Conservation (phyloP, 1,139 yeast genomes). For the Suhomyces coccinellae region DNA sequence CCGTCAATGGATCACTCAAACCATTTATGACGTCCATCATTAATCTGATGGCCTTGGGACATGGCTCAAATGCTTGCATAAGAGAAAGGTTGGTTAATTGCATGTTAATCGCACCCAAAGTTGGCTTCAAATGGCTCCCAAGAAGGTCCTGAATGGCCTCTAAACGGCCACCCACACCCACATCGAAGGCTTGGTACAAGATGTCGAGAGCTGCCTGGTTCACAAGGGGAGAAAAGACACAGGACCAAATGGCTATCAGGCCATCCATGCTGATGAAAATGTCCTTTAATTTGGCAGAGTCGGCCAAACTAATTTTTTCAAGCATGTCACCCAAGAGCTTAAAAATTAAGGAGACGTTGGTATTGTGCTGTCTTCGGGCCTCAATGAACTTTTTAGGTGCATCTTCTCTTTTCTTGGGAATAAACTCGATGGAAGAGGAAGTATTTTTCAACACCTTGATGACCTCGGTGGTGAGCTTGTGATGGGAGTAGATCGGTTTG, state of each 20-base stretch:
- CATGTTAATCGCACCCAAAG: slow-evolving; percentile 48
- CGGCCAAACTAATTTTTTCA: slow-evolving; percentile 41
- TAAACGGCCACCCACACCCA: slow-evolving; percentile 54
- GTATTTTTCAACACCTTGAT: slow-evolving; percentile 45
- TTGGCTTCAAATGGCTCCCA: slow-evolving; percentile 39
- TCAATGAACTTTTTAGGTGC: slow-evolving; percentile 23
- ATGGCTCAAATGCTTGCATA: slow-evolving; percentile 64
- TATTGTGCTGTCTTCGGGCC: slow-evolving; percentile 34
- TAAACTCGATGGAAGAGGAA: slow-evolving; percentile 40
- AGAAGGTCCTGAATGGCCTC: slow-evolving; percentile 68
- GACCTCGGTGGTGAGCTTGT: slow-evolving; percentile 39
- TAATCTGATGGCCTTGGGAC: slow-evolving; percentile 73
- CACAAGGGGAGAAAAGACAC: slow-evolving; percentile 59
- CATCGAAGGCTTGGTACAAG: slow-evolving; percentile 73
- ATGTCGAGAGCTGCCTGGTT: slow-evolving; percentile 73
- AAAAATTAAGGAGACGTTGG: slow-evolving; percentile 28
- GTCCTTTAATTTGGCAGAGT: slow-evolving; percentile 42
- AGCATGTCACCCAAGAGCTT: slow-evolving; percentile 27
- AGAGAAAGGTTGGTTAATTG: slow-evolving; percentile 48
- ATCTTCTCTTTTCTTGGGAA: slow-evolving; percentile 24
- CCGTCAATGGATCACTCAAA: slow-evolving; percentile 65
- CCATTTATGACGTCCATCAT: slow-evolving; percentile 71
- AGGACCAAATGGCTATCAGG: slow-evolving; percentile 67
- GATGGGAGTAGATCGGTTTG: slow-evolving; percentile 39
- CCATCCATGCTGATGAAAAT: slow-evolving; percentile 24